Evolutionary conservation across 306 rosid genomes (phyloP), one percentile per base, ranked within the genome.

Genomic region (Quercus gilva): DNA sequence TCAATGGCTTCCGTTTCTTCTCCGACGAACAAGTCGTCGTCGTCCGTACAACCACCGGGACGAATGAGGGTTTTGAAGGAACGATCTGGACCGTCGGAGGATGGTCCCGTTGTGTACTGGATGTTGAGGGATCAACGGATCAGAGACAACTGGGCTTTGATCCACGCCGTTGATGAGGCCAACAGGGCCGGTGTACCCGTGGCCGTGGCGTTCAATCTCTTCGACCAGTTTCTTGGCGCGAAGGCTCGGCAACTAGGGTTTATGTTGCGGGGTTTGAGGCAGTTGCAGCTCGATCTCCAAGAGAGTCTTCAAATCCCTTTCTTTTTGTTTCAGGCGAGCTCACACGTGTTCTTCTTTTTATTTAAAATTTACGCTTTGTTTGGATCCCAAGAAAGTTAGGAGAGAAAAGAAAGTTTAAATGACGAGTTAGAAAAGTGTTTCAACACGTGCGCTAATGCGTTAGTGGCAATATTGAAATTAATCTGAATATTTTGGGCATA

Each of bases 81-180:
- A 64, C 85, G 88, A 2, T 67, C 76, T 6, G 17, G 72, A 4
- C 75, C 73, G 28, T 35, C 56, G 2, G 70, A 60, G 37, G 8
- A 68, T 64, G 99, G 99, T 33, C 98, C 98, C 0, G 92, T 92
- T 2, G 97, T 95, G 26, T 95, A 95, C 74, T 95, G 99, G 97
- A 95, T 95, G 97, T 95, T 92, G 75, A 90, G 97, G 74, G 99
- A 95, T 82, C 99, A 95, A 85, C 82, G 99, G 83, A 41, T 90
- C 43, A 84, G 79, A 76, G 98, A 91, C 84, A 95, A 95, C 52
- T 92, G 98, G 98, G 99, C 99, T 21, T 85, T 95, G 70, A 87
- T 91, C 84, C 97, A 95, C 85, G 96, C 97, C 84, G 85, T 92
- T 52, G 86, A 86, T 49, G 85, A 87, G 53, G 99, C 98, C 49